These are phyloP conservation scores for Neurospora pannonica DNA, from an alignment of 495 filamentous ascomycete species.

Conservation along the genomic window DNA sequence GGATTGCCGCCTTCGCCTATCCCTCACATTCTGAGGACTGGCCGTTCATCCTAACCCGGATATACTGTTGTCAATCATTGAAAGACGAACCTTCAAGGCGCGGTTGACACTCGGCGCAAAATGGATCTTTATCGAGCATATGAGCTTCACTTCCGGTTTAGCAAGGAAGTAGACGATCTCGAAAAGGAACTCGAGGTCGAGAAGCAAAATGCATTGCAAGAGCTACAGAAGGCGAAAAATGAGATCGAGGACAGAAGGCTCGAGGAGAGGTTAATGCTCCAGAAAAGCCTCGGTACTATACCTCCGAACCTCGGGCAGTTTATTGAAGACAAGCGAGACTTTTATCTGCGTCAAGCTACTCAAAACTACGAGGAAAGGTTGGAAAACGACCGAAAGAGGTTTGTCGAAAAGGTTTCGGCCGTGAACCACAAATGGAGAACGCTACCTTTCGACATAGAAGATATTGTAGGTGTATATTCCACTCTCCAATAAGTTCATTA, in stretches of 20 bases:
- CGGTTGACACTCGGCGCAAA: background rate
- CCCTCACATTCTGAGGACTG: background rate
- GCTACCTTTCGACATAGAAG: background rate
- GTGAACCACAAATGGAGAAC: background rate
- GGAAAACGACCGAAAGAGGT: background rate
- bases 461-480: background rate
- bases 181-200: background rate
- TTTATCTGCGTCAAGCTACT: background rate
- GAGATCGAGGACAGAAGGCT: background rate
- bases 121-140: background rate
- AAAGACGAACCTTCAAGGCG: background rate
- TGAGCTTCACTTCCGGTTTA: background rate
- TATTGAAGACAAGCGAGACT: background rate
- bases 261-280: background rate
- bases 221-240: background rate
- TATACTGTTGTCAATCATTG: background rate
- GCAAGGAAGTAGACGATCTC: background rate
- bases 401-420: background rate
- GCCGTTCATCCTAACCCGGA: background rate
- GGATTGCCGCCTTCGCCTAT: background rate
- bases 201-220: slow-evolving; percentile 1
- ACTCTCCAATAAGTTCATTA: background rate
- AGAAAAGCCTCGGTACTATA: background rate
- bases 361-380: background rate
- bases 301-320: background rate